phyloP scores from a whole-genome alignment of 306 rosid species.

The Pterocarpus santalinus region DNA sequence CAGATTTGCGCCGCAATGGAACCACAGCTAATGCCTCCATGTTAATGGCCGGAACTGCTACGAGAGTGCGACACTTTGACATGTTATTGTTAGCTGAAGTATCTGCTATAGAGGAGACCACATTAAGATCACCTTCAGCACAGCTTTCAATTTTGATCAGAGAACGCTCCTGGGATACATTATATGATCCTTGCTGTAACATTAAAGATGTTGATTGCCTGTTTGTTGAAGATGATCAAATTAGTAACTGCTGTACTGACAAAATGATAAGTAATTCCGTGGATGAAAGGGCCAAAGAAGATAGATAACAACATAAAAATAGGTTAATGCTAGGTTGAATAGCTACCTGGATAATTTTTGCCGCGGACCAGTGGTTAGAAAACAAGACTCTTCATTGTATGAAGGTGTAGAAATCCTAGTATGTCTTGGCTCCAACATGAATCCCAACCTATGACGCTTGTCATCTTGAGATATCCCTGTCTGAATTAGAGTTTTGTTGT shows the following conservation, averaged over 20 bases:
- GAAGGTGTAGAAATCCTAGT: slow-evolving; percentile 48
- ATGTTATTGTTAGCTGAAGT: slow-evolving; percentile 55
- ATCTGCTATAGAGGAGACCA: slow-evolving; percentile 50
- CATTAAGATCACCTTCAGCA: slow-evolving; percentile 53
- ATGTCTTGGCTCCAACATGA: slow-evolving; percentile 75
- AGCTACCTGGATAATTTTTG: slow-evolving; percentile 59
- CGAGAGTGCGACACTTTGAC: slow-evolving; percentile 63
- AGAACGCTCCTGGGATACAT: slow-evolving; percentile 52
- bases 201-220: slow-evolving; percentile 65
- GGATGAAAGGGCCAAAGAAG: not conserved
- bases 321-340: slow-evolving; percentile 27
- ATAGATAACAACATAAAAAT: not conserved
- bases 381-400: slow-evolving; percentile 50
- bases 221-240: slow-evolving; percentile 41
- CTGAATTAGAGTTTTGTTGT: slow-evolving; percentile 73
- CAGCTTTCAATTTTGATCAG: slow-evolving; percentile 55
- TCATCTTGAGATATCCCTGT: slow-evolving; percentile 76
- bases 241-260: slow-evolving; percentile 29
- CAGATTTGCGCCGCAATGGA: slow-evolving; percentile 65
- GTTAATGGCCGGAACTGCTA: slow-evolving; percentile 67
- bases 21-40: slow-evolving; percentile 71
- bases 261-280: not conserved
- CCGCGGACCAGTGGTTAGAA: slow-evolving; percentile 42
- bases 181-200: slow-evolving; percentile 56
- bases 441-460: slow-evolving; percentile 68